phyloP scores from a whole-genome alignment of 1,284 basidiomycete genomes.

The Fomitopsis pinicola region DNA sequence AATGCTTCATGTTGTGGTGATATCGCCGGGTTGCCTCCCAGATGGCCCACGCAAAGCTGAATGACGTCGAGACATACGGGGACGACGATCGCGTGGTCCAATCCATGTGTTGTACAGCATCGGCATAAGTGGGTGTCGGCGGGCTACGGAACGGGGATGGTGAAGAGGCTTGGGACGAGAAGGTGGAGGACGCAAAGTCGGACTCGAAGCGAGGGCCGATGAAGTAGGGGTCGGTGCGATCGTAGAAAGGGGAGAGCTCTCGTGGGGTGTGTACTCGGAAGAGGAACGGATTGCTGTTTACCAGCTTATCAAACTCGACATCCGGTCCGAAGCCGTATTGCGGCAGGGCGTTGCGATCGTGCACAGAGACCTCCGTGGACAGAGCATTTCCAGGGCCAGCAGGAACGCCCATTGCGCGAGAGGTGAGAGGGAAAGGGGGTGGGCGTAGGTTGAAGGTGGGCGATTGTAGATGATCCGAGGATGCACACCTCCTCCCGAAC shows the following conservation, averaged over 20 bases:
- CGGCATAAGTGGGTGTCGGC: conserved; percentile 44
- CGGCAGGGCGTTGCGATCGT: conserved; percentile 39
- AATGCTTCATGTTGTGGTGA: conserved; percentile 62
- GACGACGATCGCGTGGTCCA: conserved; percentile 70
- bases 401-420: conserved; percentile 1
- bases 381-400: background rate
- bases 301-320: conserved; percentile 54
- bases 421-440: background rate
- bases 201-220: conserved; percentile 54
- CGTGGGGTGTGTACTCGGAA: conserved; percentile 77
- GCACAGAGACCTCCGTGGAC: conserved; percentile 8
- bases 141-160: conserved; percentile 18
- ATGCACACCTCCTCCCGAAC: background rate
- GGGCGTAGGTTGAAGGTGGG: background rate
- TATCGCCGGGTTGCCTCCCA: conserved; percentile 78
- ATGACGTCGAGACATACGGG: conserved; percentile 67
- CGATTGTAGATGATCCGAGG: conserved; percentile 4
- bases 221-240: conserved; percentile 56
- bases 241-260: conserved; percentile 45
- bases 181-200: conserved; percentile 26
- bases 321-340: conserved; percentile 69
- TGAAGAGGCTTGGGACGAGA: conserved; percentile 10
- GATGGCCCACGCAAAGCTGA: conserved; percentile 74
- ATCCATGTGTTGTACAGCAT: conserved; percentile 65
- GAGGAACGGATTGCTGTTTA: conserved; percentile 63